Conservation (phyloP, 257 asterid genomes). For the Nicotiana paniculata region DNA sequence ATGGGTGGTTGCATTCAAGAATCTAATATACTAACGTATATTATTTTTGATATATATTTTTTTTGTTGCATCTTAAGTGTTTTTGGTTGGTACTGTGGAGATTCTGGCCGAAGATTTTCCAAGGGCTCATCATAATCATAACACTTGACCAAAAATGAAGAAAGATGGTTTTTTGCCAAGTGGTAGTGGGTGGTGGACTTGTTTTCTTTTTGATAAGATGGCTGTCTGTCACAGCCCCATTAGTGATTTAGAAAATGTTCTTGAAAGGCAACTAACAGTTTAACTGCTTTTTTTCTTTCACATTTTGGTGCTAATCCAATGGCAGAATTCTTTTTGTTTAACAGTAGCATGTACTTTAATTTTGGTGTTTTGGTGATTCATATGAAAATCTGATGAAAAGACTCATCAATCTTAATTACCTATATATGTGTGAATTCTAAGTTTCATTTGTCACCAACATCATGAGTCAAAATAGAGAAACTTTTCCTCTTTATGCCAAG, state of each 20-base stretch:
- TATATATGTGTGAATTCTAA: not conserved
- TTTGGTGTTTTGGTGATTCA: not conserved
- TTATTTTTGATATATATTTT: not conserved
- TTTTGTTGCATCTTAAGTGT: not conserved
- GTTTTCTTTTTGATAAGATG: slow-evolving; percentile 4
- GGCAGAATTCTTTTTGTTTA: slow-evolving; percentile 7
- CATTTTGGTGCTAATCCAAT: not conserved
- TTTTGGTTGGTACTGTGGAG: slow-evolving; percentile 21
- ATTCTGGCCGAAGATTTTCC: slow-evolving; percentile 27
- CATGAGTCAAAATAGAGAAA: not conserved
- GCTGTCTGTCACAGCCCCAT: not conserved
- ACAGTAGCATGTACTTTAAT: not conserved
- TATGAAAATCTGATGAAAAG: slow-evolving; percentile 4
- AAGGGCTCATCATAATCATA: slow-evolving; percentile 14
- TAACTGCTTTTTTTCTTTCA: not conserved
- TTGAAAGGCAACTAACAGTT: slow-evolving; percentile 8
- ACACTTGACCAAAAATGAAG: slow-evolving; percentile 2
- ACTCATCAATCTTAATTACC: slow-evolving; percentile 1
- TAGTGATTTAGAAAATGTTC: not conserved
- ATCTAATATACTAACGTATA: slow-evolving; percentile 14
- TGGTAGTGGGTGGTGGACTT: slow-evolving; percentile 11
- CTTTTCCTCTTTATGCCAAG: not conserved
- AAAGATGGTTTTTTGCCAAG: slow-evolving; percentile 2
- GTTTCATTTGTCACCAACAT: not conserved
- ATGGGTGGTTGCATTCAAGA: slow-evolving; percentile 38